Percentiles rank a stretch among this genome's conserved stretches.
Evolutionary conservation across 345 rosid species (phyloP).

Genomic region (Dovyalis caffra): DNA sequence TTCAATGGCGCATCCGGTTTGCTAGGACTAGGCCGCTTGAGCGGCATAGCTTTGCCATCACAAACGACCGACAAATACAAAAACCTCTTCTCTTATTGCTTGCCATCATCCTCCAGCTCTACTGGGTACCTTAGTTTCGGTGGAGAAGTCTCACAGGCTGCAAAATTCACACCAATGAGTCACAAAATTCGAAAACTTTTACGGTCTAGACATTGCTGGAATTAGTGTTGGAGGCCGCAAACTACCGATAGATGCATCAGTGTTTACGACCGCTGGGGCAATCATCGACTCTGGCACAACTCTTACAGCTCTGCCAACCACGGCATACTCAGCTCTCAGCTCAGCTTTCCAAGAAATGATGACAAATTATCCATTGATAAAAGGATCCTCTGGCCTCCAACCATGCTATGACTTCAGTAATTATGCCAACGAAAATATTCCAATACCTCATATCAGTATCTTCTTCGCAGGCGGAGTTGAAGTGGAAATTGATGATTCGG

Average conservation of each 20-base stretch:
- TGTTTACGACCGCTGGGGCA: background rate
- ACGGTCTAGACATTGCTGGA: background rate
- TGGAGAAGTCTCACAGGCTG: background rate
- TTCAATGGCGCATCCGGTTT: background rate
- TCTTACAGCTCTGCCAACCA: conserved; percentile 17
- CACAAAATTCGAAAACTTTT: background rate
- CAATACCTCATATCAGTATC: background rate
- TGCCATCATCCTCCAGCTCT: background rate
- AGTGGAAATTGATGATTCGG: background rate
- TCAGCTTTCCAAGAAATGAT: conserved; percentile 10
- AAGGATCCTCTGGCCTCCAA: too few species aligned
- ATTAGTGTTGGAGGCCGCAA: background rate
- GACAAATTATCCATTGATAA: background rate
- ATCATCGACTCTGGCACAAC: conserved; percentile 33
- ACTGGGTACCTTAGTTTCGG: background rate
- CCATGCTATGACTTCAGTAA: background rate
- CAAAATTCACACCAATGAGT: background rate
- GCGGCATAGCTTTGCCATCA: background rate
- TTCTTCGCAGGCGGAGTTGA: conserved; percentile 2
- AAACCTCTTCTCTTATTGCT: background rate
- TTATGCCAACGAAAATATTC: background rate
- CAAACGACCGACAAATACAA: background rate
- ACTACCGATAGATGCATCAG: background rate
- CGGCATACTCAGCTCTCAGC: conserved; percentile 2
- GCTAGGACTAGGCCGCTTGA: background rate